Evolutionary conservation across 179 eudicot genomes (phyloP), one percentile per base, ranked within the genome.

Genomic region (Heliamphora pulchella): DNA sequence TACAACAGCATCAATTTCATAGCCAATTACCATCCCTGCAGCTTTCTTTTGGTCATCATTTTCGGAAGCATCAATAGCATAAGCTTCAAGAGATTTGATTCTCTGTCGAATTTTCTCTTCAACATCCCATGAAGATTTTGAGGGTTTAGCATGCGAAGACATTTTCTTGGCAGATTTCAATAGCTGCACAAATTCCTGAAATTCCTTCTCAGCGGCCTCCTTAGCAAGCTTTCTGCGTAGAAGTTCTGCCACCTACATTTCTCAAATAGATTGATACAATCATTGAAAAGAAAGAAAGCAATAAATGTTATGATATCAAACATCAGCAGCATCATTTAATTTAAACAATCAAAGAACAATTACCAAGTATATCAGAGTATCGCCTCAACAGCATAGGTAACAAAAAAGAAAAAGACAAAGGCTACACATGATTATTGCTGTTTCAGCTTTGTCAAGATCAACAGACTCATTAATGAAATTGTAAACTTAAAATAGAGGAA

Each of bases 171-270:
- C 91, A 83, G 97, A 89, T 79, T 80, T 89, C 71, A 96, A 84
- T 79, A 92, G 71, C 74, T 88, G 83, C 67, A 91, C 71, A 76
- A 92, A 92, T 72, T 93, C 99, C 80, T 85, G 89, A 9, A 91
- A 82, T 81, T 96, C 98, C 82, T 86, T 92, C 81, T 93, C 97
- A 74, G 92, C 92, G 78, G 89, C 91, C 84, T 91, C 97, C 86
- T 88, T 87, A 47, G 92, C 93, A 81, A 77, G 89, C 86, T 89
- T 91, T 86, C 87, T 85, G 72, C 75, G 89, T 61, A 79, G 67
- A 84, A 91, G 93, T 85, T 93, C 97, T 78, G 91, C 93, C 67
- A 92, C 99, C 99, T 96, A 82, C 31, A 22, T 68, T 79, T 80
- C 74, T 67, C 74, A 83, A 18, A 55, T 17, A 55, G 22, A 43